A percentile compares a stretch with the other conserved stretches of the same genome.
Conservation (phyloP, 805 yeast species). For the Starmerella apicola region DNA sequence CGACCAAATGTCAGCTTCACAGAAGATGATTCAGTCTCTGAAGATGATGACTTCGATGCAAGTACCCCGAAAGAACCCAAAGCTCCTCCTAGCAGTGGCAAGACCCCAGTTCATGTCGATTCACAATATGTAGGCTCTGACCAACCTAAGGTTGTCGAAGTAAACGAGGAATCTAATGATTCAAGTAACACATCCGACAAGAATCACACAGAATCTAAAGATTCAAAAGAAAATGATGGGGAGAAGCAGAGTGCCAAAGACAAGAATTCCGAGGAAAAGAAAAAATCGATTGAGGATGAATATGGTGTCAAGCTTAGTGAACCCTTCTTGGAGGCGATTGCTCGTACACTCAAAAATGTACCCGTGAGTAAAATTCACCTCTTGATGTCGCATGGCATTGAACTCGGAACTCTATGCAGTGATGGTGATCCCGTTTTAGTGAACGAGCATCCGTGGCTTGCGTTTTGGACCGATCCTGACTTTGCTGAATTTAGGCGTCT, state of each 20-base stretch:
- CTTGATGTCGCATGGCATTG: conserved; percentile 8
- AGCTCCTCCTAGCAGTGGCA: background rate
- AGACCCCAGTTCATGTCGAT: background rate
- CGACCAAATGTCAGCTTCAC: background rate
- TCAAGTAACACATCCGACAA: background rate
- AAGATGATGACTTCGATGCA: no score
- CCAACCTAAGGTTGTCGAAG: no score
- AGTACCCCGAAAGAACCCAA: no score
- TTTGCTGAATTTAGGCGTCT: conserved; percentile 14
- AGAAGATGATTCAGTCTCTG: background rate
- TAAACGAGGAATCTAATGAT: background rate
- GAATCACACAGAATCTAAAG: background rate
- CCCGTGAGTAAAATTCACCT: conserved; percentile 5
- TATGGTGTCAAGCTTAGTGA: background rate
- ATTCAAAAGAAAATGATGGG: background rate
- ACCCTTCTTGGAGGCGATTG: conserved; percentile 1
- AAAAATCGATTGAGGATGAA: no score
- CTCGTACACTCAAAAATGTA: conserved; percentile 2
- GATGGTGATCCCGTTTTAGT: conserved; percentile 8
- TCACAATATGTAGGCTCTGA: no score
- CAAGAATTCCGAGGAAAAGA: background rate
- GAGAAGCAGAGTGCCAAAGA: background rate
- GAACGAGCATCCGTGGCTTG: conserved; percentile 17
- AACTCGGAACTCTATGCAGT: conserved; percentile 11
- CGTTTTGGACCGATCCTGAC: conserved; percentile 16